A percentile compares a stretch with the other conserved stretches of the same genome.
Conservation (phyloP, 305 asterid genomes). For the Solanum chacoense region DNA sequence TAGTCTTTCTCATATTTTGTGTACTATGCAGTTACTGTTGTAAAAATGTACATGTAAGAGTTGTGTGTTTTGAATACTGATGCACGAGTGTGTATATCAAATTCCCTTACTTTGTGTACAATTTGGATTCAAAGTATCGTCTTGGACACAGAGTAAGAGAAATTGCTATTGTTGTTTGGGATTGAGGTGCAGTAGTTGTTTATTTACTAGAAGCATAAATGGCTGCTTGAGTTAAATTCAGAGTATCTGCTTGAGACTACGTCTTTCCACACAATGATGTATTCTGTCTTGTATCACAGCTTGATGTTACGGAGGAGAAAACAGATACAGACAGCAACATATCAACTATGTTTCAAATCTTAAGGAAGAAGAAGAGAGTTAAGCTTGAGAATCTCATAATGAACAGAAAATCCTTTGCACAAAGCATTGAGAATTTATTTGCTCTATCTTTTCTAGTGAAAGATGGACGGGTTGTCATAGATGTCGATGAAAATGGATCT, state of each 20-base stretch:
- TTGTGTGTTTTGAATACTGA: neutral
- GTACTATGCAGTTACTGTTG: neutral
- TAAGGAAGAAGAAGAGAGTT: constrained; percentile 23
- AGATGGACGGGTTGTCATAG: constrained; percentile 42
- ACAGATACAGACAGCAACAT: constrained; percentile 32
- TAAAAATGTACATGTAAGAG: neutral
- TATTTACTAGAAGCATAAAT: neutral
- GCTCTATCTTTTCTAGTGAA: constrained; percentile 50
- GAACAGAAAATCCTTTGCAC: constrained; percentile 41
- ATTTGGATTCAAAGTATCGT: neutral
- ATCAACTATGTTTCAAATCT: constrained; percentile 25
- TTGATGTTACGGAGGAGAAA: constrained; percentile 15
- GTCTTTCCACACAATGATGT: neutral
- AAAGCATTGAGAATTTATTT: constrained; percentile 53
- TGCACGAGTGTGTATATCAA: neutral
- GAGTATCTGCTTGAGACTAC: neutral
- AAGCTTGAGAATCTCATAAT: constrained; percentile 34
- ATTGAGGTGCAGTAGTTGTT: neutral
- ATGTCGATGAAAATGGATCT: constrained; percentile 33
- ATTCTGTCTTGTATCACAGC: constrained; percentile 13
- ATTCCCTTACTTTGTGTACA: neutral
- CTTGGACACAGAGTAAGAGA: neutral
- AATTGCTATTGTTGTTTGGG: neutral
- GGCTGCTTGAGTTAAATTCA: neutral
- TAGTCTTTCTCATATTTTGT: neutral